These are phyloP conservation scores for Hypoxylon trugodes DNA, from an alignment of 495 filamentous ascomycete genomes.

Conservation along the genomic window DNA sequence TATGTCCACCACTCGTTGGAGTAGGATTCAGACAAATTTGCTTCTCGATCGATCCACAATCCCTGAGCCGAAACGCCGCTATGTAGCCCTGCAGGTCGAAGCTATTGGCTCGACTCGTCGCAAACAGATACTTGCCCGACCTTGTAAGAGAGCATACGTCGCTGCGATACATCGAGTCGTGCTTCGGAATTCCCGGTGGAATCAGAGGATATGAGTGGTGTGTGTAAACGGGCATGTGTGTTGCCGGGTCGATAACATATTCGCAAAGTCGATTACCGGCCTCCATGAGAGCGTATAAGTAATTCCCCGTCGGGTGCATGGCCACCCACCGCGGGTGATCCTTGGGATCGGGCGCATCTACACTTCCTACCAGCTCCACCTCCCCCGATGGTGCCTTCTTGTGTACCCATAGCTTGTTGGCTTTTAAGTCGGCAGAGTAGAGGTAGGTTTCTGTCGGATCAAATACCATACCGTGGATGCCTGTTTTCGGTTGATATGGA, in stretches of 20 bases:
- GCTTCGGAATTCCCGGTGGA: constrained; percentile 66
- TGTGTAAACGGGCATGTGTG: constrained; percentile 83
- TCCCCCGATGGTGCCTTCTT: constrained; percentile 70
- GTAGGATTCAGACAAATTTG: constrained; percentile 84
- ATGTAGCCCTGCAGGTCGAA: constrained; percentile 82
- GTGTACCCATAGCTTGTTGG: constrained; percentile 89
- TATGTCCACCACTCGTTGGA: constrained; percentile 84
- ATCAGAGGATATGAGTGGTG: constrained; percentile 79
- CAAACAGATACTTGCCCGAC: constrained; percentile 76
- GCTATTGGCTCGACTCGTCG: constrained; percentile 79
- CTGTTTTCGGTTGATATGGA: constrained; percentile 74
- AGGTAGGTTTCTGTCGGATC: constrained; percentile 84
- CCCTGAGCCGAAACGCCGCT: constrained; percentile 76
- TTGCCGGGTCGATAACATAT: constrained; percentile 79
- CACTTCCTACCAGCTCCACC: constrained; percentile 70
- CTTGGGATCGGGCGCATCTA: constrained; percentile 71
- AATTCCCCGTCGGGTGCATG: constrained; percentile 76
- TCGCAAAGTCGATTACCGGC: constrained; percentile 80
- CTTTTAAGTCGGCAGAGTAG: constrained; percentile 84
- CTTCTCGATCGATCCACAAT: constrained; percentile 72
- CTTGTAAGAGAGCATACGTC: constrained; percentile 76
- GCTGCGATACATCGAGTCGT: constrained; percentile 72
- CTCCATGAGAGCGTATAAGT: constrained; percentile 87
- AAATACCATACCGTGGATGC: constrained; percentile 90
- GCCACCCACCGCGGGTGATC: constrained; percentile 89